These are phyloP conservation scores for Mycena capillaripes DNA, from an alignment of 768 basidiomycete genomes.

Conservation along the genomic window DNA sequence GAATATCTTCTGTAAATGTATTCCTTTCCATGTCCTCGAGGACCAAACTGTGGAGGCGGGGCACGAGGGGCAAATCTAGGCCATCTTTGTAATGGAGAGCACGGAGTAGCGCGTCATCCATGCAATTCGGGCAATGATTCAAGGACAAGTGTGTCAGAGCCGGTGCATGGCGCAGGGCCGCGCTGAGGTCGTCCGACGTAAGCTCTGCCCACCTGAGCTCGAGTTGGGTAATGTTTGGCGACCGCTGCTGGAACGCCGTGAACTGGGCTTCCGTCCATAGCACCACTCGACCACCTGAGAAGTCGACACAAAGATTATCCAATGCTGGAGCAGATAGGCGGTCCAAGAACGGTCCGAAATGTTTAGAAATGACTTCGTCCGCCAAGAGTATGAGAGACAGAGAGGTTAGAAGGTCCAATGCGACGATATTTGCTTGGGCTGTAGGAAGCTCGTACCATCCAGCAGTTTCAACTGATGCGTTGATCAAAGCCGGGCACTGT, in stretches of 20 bases:
- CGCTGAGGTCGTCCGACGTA: not conserved
- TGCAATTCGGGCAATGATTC: accelerated
- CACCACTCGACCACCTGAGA: too few relatives aligned
- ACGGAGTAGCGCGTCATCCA: not conserved
- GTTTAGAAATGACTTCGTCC: too few relatives aligned
- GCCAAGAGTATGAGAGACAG: too few relatives aligned
- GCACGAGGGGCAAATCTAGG: not conserved
- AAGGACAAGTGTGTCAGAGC: not conserved
- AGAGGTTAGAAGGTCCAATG: not conserved
- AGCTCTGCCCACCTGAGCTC: not conserved
- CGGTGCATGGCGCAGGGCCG: not conserved
- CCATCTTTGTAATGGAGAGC: not conserved
- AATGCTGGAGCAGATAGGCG: not conserved
- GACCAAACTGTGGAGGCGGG: not conserved
- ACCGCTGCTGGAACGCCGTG: not conserved
- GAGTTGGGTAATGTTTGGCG: too few relatives aligned
- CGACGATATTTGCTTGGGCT: too few relatives aligned
- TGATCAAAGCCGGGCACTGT: not conserved
- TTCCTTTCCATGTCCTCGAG: too few relatives aligned
- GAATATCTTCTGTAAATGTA: not conserved
- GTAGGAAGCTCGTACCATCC: too few relatives aligned
- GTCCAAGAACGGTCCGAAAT: not conserved
- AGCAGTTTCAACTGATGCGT: not conserved
- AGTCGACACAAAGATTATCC: not conserved
- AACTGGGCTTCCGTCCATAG: not conserved